Percentiles rank a stretch among this genome's conserved stretches.
These are phyloP conservation scores for Purshia tridentata DNA, from an alignment of 306 rosid species.

Conservation along the genomic window DNA sequence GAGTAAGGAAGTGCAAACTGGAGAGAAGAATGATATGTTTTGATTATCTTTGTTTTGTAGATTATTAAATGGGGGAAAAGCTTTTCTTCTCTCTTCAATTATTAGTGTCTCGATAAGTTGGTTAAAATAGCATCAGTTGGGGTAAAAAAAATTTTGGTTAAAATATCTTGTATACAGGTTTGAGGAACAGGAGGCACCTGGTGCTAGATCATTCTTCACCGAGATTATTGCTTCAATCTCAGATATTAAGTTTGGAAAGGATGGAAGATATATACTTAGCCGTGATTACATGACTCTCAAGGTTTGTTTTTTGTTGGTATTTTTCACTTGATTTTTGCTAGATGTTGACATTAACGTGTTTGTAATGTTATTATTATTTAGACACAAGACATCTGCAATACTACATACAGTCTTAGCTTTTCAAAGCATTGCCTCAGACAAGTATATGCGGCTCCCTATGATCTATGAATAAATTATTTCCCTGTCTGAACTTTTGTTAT, in stretches of 20 bases:
- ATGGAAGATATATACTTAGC: constrained; percentile 90
- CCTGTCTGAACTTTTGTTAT: constrained; percentile 7
- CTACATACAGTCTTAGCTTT: background rate
- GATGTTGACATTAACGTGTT: background rate
- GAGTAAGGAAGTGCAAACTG: background rate
- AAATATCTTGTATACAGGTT: constrained; percentile 53
- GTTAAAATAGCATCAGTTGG: background rate
- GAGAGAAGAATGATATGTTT: background rate
- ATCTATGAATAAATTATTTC: constrained; percentile 8
- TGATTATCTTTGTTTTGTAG: background rate
- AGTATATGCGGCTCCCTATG: background rate
- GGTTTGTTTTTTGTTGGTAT: constrained; percentile 47
- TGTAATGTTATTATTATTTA: background rate
- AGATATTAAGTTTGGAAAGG: constrained; percentile 88
- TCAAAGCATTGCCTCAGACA: background rate
- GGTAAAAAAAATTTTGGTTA: background rate
- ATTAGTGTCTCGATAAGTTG: background rate
- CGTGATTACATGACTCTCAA: constrained; percentile 99
- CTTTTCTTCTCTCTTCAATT: background rate
- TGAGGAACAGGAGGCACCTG: constrained; percentile 95
- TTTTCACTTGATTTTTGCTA: constrained; percentile 11
- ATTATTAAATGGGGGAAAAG: background rate
- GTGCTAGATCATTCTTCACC: constrained; percentile 93
- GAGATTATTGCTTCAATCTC: constrained; percentile 99
- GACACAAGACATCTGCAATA: background rate